A percentile compares a stretch with the other conserved stretches of the same genome.
These are phyloP conservation scores for Niebla homalea DNA, from an alignment of 495 filamentous ascomycete genomes.

Conservation along the genomic window DNA sequence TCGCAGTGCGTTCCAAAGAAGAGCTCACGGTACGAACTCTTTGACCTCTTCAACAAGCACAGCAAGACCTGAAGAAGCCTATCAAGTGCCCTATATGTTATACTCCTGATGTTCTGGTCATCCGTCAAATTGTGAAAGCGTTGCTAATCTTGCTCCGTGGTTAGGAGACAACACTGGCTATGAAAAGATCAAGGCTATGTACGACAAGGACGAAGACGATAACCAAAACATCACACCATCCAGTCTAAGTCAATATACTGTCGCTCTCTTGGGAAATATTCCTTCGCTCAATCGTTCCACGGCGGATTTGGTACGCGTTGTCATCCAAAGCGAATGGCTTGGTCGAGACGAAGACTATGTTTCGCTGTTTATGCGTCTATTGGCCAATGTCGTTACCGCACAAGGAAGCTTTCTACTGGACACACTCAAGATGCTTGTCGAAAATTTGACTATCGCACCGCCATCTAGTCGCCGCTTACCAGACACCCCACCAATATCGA, in stretches of 20 bases:
- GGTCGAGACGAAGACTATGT: constrained; percentile 71
- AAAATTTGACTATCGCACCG: constrained; percentile 49
- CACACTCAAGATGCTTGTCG: constrained; percentile 67
- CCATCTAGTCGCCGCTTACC: constrained; percentile 42
- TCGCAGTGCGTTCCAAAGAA: constrained; percentile 53
- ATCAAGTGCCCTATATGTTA: too few species aligned
- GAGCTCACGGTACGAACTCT: constrained; percentile 33
- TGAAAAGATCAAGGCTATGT: constrained; percentile 57
- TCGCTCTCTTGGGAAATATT: constrained; percentile 62
- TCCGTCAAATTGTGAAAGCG: too few species aligned
- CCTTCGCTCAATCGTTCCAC: constrained; percentile 59
- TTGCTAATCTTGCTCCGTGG: too few species aligned
- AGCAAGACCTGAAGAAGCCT: too few species aligned
- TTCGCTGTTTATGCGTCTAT: constrained; percentile 62
- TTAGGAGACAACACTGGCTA: constrained; percentile 51
- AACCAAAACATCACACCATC: constrained; percentile 36
- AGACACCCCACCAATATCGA: constrained; percentile 43
- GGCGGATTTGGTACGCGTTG: constrained; percentile 55
- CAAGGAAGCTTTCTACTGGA: constrained; percentile 51
- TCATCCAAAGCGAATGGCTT: constrained; percentile 70
- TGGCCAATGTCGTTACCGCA: constrained; percentile 68
- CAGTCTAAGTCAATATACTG: constrained; percentile 57
- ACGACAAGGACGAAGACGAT: constrained; percentile 34
- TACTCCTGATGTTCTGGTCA: too few species aligned
- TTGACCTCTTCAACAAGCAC: too few species aligned